Base-by-base conservation (phyloP, 2,329 filamentous ascomycete species). In the Pleoardoris graminearum region DNA sequence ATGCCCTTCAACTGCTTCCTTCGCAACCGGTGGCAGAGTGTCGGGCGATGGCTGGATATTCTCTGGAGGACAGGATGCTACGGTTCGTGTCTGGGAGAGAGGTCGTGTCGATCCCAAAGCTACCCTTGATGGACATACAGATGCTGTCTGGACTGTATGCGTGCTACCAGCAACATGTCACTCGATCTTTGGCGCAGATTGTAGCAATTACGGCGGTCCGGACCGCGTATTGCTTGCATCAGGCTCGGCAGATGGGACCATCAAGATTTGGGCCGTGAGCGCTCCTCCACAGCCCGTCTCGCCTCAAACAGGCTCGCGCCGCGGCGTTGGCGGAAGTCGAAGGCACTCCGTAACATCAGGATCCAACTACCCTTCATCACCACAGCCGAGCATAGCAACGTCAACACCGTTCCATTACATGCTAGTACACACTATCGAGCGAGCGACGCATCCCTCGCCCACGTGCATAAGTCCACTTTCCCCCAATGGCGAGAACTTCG, bases 21-120 rank as follows among this genome's bases (percentile, higher is more conserved):
- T 97, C 70, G 89, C 90, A 7, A 95, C 91, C 16, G 90, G 92
- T 30, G 91, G 92, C 6, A 85, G 92, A 57, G 90, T 90, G 7
- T 85, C 89, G 63, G 93, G 93, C 27, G 94, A 97, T 64, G 94
- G 94, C 23, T 99, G 94, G 94, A 92, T 99, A 60, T 99, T 99
- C 74, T 97, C 93, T 4, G 94, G 94, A 55, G 94, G 94, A 3
- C 91, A 97, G 71, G 94, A 99, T 73, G 86, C 90, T 16, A 96
- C 91, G 6, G 86, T 99, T 32, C 85, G 92, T 25, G 91, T 99
- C 0, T 99, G 94, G 94, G 93, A 99, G 74, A 85, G 92, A 45
- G 93, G 93, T 23, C 82, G 93, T 41, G 91, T 99, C 27, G 94
- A 97, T 69, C 91, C 94, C 7, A 97, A 97, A 74, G 91, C 91